Evolutionary conservation across 2,329 filamentous ascomycete species (phyloP).

Genomic region (Fusarium udum): DNA sequence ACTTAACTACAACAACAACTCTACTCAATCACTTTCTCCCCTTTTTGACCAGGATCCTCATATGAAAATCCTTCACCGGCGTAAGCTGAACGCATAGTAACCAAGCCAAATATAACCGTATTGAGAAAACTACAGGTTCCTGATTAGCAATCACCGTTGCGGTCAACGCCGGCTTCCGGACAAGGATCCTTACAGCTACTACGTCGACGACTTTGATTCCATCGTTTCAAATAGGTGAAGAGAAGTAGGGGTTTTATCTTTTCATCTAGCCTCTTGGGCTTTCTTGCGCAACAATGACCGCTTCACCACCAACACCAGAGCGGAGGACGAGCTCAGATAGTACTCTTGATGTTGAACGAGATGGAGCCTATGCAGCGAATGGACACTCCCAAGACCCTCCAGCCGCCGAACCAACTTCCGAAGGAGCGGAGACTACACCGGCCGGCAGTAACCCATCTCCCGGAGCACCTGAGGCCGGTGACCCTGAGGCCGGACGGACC

Average conservation of each 20-base stretch:
- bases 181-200: constrained; percentile 14
- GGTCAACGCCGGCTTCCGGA: constrained; percentile 32
- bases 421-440: constrained; percentile 14
- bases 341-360: constrained; percentile 43
- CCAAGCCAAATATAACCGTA: not conserved
- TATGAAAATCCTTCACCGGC: not conserved
- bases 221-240: not conserved
- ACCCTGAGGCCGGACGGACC: constrained; percentile 51
- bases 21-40: not conserved
- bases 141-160: constrained; percentile 33
- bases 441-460: constrained; percentile 16
- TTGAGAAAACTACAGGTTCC: not conserved
- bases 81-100: not conserved
- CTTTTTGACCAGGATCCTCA: not conserved
- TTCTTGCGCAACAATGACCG: constrained; percentile 22
- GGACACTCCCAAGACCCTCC: not conserved
- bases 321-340: constrained; percentile 43
- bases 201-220: constrained; percentile 20
- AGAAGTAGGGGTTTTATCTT: not conserved
- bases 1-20: not conserved
- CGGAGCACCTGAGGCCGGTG: constrained; percentile 19
- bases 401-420: constrained; percentile 11
- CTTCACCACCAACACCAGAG: constrained; percentile 21
- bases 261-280: not conserved
- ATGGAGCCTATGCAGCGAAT: constrained; percentile 18